These are phyloP conservation scores for Gracilaria domingensis DNA, from an alignment of 23 red algal species.

Conservation along the genomic window DNA sequence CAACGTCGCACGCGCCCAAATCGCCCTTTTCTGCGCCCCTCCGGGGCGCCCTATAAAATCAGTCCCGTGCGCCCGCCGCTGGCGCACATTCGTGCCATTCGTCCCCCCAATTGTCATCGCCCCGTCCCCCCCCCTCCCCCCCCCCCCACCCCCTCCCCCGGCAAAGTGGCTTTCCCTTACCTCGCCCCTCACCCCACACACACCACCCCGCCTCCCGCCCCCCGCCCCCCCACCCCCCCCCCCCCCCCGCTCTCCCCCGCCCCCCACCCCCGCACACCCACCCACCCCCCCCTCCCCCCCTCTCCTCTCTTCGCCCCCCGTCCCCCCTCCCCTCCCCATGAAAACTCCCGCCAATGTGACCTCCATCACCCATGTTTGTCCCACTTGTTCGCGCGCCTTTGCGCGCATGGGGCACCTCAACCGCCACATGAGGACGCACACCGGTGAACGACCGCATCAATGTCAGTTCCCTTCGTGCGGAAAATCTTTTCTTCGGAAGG, in stretches of 20 bases:
- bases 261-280: conserved; percentile 9
- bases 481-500: conserved; percentile 28
- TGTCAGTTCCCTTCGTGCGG: background rate
- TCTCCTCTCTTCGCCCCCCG: no score
- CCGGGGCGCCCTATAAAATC: background rate
- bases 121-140: background rate
- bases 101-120: background rate
- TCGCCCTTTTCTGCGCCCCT: background rate
- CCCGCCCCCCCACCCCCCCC: background rate
- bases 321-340: background rate
- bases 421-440: conserved; percentile 41
- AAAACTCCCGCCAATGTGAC: conserved; percentile 28
- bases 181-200: background rate
- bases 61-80: background rate
- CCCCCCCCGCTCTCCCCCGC: background rate
- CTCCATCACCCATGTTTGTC: conserved; percentile 3
- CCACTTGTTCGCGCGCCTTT: conserved; percentile 16
- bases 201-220: background rate
- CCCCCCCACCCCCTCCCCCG: background rate
- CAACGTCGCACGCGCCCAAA: no score
- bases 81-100: background rate
- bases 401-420: conserved; percentile 34
- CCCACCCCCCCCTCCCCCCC: background rate
- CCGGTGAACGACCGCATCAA: conserved; percentile 36
- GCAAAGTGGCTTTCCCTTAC: background rate